These are phyloP conservation scores for Solanum pennellii DNA, from an alignment of 257 asterid species.

Conservation along the genomic window DNA sequence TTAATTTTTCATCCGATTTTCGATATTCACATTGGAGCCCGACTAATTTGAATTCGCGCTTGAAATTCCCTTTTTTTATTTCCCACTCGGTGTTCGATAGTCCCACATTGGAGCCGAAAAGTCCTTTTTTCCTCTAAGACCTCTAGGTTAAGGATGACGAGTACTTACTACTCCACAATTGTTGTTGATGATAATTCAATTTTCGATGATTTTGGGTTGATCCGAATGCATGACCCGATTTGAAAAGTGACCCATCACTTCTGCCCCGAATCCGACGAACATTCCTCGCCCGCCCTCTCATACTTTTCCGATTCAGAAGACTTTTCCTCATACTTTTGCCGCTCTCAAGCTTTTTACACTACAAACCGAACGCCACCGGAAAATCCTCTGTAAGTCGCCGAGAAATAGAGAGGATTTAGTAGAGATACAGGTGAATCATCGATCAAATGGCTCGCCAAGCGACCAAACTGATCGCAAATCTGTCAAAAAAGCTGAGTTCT, in stretches of 20 bases:
- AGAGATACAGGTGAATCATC: background rate
- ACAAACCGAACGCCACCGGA: background rate
- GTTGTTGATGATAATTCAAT: too few species aligned
- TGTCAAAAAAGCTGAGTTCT: constrained; percentile 34
- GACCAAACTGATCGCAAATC: constrained; percentile 40
- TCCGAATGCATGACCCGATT: background rate
- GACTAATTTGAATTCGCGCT: fast-evolving
- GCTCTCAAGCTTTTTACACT: background rate
- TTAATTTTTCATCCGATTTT: too few species aligned
- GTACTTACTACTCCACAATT: too few species aligned
- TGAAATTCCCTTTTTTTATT: too few species aligned
- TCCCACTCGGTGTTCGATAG: too few species aligned
- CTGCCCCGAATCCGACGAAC: background rate
- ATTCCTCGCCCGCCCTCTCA: background rate
- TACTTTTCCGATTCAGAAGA: background rate
- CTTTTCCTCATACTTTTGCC: background rate
- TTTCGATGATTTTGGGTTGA: background rate
- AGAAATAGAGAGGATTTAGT: background rate
- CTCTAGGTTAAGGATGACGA: too few species aligned
- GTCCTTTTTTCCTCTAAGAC: too few species aligned
- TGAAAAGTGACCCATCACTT: background rate
- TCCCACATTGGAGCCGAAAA: too few species aligned
- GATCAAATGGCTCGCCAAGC: constrained; percentile 64
- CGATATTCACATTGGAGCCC: too few species aligned
- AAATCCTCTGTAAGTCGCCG: background rate